Evolutionary conservation across 2,329 filamentous ascomycete species (phyloP).

Genomic region (Microcyclosporella mali): DNA sequence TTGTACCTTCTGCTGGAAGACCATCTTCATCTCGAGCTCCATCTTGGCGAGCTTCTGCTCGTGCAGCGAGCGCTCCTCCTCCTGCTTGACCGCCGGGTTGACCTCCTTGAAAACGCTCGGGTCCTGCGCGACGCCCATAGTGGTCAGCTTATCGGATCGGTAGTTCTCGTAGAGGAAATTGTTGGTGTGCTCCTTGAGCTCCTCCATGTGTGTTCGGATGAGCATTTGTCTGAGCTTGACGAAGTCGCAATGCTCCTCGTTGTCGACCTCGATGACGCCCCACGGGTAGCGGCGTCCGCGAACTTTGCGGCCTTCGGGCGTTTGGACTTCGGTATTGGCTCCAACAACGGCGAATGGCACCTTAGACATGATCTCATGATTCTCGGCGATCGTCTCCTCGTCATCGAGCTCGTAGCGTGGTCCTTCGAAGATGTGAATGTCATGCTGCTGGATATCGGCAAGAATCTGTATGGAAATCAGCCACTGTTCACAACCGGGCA

Average conservation of each 20-base stretch:
- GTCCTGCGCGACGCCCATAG: slow-evolving; percentile 97
- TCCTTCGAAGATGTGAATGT: slow-evolving; percentile 97
- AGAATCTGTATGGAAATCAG: slow-evolving; percentile 63
- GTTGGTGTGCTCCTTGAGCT: slow-evolving; percentile 99
- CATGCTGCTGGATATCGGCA: slow-evolving; percentile 92
- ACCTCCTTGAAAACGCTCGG: slow-evolving; percentile 99
- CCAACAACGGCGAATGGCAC: slow-evolving; percentile 97
- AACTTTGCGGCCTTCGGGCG: slow-evolving; percentile 87
- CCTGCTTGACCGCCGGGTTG: slow-evolving; percentile 99
- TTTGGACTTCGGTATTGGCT: slow-evolving; percentile 89
- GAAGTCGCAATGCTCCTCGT: slow-evolving; percentile 99
- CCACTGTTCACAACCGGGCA: not conserved
- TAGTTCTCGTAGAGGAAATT: slow-evolving; percentile 99
- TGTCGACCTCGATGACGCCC: slow-evolving; percentile 98
- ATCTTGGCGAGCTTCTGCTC: slow-evolving; percentile 99
- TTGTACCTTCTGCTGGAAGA: slow-evolving; percentile 99
- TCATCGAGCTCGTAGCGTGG: slow-evolving; percentile 98
- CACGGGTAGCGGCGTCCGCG: slow-evolving; percentile 94
- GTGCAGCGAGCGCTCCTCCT: slow-evolving; percentile 95
- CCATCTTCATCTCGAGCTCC: slow-evolving; percentile 99
- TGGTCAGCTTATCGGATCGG: slow-evolving; percentile 97
- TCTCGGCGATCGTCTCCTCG: slow-evolving; percentile 98
- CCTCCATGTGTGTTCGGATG: slow-evolving; percentile 99
- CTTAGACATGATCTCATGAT: slow-evolving; percentile 99
- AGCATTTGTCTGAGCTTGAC: slow-evolving; percentile 99